These are phyloP conservation scores for Funneliformis caledonium DNA, from an alignment of 371 early-diverging fungal genomes.

Conservation along the genomic window DNA sequence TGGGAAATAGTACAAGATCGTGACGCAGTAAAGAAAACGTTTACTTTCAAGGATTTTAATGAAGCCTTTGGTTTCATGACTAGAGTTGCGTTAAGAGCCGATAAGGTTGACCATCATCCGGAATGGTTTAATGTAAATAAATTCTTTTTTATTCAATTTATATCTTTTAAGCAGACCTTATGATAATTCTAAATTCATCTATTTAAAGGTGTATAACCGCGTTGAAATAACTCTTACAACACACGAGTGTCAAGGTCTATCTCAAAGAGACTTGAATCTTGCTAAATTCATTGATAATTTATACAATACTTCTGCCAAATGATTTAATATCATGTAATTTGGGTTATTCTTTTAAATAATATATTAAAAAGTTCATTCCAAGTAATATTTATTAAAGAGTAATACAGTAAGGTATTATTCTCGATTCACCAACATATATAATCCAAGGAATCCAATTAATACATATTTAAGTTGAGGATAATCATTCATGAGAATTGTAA, in stretches of 20 bases:
- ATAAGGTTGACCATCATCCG: slow-evolving; percentile 92
- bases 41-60: slow-evolving; percentile 81
- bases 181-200: not conserved
- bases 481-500: slow-evolving; percentile 95
- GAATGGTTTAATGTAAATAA: slow-evolving; percentile 87
- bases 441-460: slow-evolving; percentile 77
- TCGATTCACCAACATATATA: slow-evolving; percentile 69
- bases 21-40: slow-evolving; percentile 84
- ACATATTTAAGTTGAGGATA: slow-evolving; percentile 89
- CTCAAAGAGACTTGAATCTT: slow-evolving; percentile 76
- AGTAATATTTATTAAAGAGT: not conserved
- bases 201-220: slow-evolving; percentile 78
- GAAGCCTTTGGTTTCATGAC: slow-evolving; percentile 95
- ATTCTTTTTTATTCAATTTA: not conserved
- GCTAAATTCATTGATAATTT: slow-evolving; percentile 72
- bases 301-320: slow-evolving; percentile 28
- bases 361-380: not conserved
- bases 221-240: slow-evolving; percentile 90
- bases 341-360: not conserved
- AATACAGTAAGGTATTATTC: slow-evolving; percentile 47
- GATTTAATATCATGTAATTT: not conserved
- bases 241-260: slow-evolving; percentile 88
- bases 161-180: not conserved
- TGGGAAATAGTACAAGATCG: slow-evolving; percentile 71
- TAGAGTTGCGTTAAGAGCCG: slow-evolving; percentile 87